Base-by-base conservation (phyloP, 2,329 filamentous ascomycete species). In the Colletotrichum viniferum region DNA sequence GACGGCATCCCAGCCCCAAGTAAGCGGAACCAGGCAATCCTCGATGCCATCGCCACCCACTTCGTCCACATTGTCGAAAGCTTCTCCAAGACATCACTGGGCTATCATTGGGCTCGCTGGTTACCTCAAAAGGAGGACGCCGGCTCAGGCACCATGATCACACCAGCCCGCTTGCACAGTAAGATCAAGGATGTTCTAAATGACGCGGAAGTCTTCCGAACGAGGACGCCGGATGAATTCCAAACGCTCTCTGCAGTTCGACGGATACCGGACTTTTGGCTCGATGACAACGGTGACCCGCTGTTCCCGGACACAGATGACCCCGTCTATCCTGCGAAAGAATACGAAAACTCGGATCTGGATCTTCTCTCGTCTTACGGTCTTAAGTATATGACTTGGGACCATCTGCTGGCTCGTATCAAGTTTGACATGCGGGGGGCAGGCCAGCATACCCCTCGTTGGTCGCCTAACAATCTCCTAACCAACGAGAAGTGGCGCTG, bases 1-100 rank as follows among this genome's bases (percentile, higher is more conserved):
- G 81, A 89, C 76, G 85, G 86, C 62, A 81, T 89, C 6, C 78
- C 84, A 1, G 75, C 76, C 0, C 80, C 79, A 4, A 88, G 87
- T 0, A 63, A 36, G 2, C 77, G 87, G 18, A 90, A 90, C 69
- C 21, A 66, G 4, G 75, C 36, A 0, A 81, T 89, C 0, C 73
- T 84, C 1, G 66, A 79, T 6, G 80, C 79, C 5, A 81, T 89
- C 13, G 62, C 62, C 10, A 52, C 43, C 6, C 43, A 52, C 10
- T 52, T 52, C 43, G 43, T 52, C 43, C 26, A 38, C 18, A 66
- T 66, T 16, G 83, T 85, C 0, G 43, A 52, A 2, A 52, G 43
- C 4, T 52, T 52, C 43, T 21, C 43, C n/a, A 52, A 52, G n/a
- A 52, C 43, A 52, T 52, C 43, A 4, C 43, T 52, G 43, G 43